A percentile compares a stretch with the other conserved stretches of the same genome.
Evolutionary conservation across 345 rosid species (phyloP).

Genomic region (Excoecaria cochinchinensis): DNA sequence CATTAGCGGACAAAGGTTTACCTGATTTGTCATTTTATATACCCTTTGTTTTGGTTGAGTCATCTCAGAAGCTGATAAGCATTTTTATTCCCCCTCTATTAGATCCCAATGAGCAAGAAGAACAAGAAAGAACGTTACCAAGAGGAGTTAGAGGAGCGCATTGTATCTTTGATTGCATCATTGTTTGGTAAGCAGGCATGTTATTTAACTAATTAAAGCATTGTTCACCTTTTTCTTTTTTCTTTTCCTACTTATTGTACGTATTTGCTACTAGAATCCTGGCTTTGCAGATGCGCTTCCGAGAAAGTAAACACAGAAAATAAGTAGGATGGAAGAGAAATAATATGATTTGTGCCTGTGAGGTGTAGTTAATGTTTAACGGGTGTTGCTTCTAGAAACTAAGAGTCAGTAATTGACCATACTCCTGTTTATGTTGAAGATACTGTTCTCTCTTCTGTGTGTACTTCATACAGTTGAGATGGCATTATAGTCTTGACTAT

Average conservation of each 20-base stretch:
- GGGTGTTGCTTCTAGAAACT: neutral
- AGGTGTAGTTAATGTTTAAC: neutral
- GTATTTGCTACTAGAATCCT: no score
- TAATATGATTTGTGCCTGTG: neutral
- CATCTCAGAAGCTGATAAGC: neutral
- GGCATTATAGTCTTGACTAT: neutral
- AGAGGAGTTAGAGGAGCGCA: conserved; percentile 88
- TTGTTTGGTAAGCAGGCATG: conserved; percentile 79
- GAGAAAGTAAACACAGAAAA: neutral
- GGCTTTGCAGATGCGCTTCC: neutral
- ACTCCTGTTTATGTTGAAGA: neutral
- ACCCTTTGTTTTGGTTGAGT: neutral
- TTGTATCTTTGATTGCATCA: conserved; percentile 78
- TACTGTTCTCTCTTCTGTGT: neutral
- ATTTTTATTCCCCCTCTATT: conserved; percentile 20
- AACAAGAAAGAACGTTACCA: conserved; percentile 79
- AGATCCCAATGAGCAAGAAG: conserved; percentile 89
- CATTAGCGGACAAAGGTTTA: neutral
- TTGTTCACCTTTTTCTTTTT: neutral
- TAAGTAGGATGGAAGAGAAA: neutral
- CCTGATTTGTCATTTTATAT: neutral
- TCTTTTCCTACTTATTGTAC: no score
- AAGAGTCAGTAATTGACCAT: neutral
- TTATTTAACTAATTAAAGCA: conserved; percentile 21
- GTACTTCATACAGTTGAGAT: neutral